Evolutionary conservation across 306 rosid species (phyloP).

Genomic region (Dalbergia cultrata): DNA sequence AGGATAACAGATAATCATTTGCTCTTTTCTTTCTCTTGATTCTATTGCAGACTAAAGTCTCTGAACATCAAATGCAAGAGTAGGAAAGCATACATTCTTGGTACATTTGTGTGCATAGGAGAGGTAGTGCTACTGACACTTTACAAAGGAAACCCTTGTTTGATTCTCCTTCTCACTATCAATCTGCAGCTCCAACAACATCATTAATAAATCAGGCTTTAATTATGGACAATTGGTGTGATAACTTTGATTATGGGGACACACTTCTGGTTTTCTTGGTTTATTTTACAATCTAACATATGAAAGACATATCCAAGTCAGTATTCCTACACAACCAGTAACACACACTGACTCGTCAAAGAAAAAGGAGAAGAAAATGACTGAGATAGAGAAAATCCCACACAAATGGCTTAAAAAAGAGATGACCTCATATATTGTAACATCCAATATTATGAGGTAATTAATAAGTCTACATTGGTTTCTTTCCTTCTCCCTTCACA

Average conservation of each 20-base stretch:
- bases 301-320: constrained; percentile 83
- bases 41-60: constrained; percentile 53
- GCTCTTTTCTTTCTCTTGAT: constrained; percentile 21
- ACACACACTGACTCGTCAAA: too few species aligned
- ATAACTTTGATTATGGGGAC: constrained; percentile 74
- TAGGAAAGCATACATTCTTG: constrained; percentile 80
- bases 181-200: constrained; percentile 23
- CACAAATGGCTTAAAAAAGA: too few species aligned
- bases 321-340: constrained; percentile 86
- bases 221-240: constrained; percentile 75
- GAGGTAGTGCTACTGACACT: constrained; percentile 73
- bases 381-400: too few species aligned
- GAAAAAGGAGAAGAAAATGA: too few species aligned
- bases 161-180: constrained; percentile 40
- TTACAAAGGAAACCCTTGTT: constrained; percentile 73
- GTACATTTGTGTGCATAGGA: constrained; percentile 72
- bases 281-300: constrained; percentile 73
- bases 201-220: constrained; percentile 40
- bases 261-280: constrained; percentile 86
- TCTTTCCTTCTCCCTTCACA: too few species aligned
- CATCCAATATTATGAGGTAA: too few species aligned
- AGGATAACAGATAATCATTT: neutral
- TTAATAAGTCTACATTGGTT: too few species aligned
- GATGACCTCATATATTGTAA: too few species aligned
- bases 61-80: constrained; percentile 77